A percentile compares a stretch with the other conserved stretches of the same genome.
Conservation (phyloP, 805 yeast species). For the Candida parachauliodes region DNA sequence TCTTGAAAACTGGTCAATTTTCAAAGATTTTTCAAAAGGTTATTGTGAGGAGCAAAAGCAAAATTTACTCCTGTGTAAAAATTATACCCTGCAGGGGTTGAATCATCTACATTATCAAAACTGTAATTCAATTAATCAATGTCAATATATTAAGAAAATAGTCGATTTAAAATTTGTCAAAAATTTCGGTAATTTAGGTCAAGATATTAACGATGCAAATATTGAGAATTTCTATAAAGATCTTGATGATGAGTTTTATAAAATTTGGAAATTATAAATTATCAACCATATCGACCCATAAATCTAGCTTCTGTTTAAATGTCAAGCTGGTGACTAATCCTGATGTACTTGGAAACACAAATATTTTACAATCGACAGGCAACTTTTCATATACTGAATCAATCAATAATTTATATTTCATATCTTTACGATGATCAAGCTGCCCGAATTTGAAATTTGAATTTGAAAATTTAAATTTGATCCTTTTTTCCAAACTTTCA, state of each 20-base stretch:
- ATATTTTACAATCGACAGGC: conserved; percentile 26
- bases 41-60: conserved; percentile 30
- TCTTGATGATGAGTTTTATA: conserved; percentile 26
- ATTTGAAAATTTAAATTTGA: conserved; percentile 20
- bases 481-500: conserved; percentile 21
- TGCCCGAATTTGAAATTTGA: conserved; percentile 53
- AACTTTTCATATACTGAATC: conserved; percentile 12
- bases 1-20: conserved; percentile 4
- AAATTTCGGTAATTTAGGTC: conserved; percentile 38
- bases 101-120: conserved; percentile 31
- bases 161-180: conserved; percentile 34
- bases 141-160: conserved; percentile 31
- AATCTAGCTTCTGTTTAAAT: conserved; percentile 38
- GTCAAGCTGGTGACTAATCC: conserved; percentile 59
- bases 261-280: conserved; percentile 31
- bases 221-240: conserved; percentile 24
- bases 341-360: conserved; percentile 70
- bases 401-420: conserved; percentile 14
- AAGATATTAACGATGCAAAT: conserved; percentile 23
- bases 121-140: conserved; percentile 32
- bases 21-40: conserved; percentile 13
- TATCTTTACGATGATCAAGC: conserved; percentile 22
- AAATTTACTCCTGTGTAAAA: conserved; percentile 26
- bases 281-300: conserved; percentile 45
- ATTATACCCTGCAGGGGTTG: conserved; percentile 33